A percentile compares a stretch with the other conserved stretches of the same genome.
These are phyloP conservation scores for Wickerhamiella azymoides DNA, from an alignment of 805 yeast genomes.

Conservation along the genomic window DNA sequence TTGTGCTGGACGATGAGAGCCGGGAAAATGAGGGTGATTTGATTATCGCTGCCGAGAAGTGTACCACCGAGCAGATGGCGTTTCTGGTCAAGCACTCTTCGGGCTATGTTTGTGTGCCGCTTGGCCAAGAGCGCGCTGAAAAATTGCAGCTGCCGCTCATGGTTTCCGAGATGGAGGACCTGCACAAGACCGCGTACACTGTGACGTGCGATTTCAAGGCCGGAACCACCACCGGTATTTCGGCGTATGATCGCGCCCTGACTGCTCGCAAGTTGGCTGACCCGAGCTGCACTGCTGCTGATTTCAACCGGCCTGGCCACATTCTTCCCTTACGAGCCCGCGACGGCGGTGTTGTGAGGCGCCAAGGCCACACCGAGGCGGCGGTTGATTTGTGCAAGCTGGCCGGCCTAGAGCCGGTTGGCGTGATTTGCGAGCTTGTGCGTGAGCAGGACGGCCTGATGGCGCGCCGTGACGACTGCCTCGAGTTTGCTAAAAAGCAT, in stretches of 20 bases:
- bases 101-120: constrained; percentile 90
- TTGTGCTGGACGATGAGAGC: constrained; percentile 94
- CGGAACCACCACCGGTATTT: constrained; percentile 94
- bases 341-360: constrained; percentile 62
- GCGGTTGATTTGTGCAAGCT: constrained; percentile 74
- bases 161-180: constrained; percentile 51
- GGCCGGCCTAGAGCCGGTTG: constrained; percentile 71
- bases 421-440: constrained; percentile 87
- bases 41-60: constrained; percentile 75
- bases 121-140: constrained; percentile 67
- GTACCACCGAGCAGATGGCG: constrained; percentile 82
- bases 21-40: constrained; percentile 97
- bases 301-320: constrained; percentile 88
- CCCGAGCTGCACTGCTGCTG: constrained; percentile 38
- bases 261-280: constrained; percentile 65
- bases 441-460: constrained; percentile 85
- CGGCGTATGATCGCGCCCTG: constrained; percentile 84
- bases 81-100: constrained; percentile 60
- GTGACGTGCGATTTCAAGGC: constrained; percentile 74
- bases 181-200: constrained; percentile 96
- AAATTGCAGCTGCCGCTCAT: constrained; percentile 64
- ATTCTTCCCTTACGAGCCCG: constrained; percentile 83
- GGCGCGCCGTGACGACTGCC: constrained; percentile 87
- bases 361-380: constrained; percentile 97
- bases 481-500: constrained; percentile 47